Conservation (phyloP, 2,329 filamentous ascomycete species). For the Cladophialophora exuberans region DNA sequence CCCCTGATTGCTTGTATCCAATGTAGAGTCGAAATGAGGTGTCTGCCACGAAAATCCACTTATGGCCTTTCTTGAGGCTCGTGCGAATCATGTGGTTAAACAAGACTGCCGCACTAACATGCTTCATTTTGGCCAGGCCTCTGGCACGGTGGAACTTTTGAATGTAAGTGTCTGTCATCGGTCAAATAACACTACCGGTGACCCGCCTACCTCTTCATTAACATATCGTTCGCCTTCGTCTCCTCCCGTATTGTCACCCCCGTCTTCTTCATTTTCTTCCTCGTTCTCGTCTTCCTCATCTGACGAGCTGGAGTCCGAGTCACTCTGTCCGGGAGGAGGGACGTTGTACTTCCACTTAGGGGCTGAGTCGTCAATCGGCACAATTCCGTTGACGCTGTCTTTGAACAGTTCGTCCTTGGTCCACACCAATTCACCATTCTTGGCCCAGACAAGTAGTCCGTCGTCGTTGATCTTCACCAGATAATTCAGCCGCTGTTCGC, state of each 20-base stretch:
- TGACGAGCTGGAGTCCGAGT: slow-evolving; percentile 30
- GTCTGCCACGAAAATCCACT: slow-evolving; percentile 87
- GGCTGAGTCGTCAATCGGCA: slow-evolving; percentile 63
- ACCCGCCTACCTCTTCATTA: slow-evolving; percentile 52
- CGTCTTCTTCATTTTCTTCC: slow-evolving; percentile 29
- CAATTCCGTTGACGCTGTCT: slow-evolving; percentile 69
- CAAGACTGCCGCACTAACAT: slow-evolving; percentile 72
- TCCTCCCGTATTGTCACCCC: slow-evolving; percentile 17
- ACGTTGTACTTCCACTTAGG: slow-evolving; percentile 54
- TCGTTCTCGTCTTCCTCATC: slow-evolving; percentile 32
- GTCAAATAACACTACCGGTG: background rate
- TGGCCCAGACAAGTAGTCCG: slow-evolving; percentile 83
- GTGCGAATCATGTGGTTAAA: slow-evolving; percentile 74
- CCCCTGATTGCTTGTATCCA: slow-evolving; percentile 84
- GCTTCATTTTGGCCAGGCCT: slow-evolving; percentile 63
- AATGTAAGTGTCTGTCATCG: background rate
- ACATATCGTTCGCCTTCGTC: slow-evolving; percentile 67
- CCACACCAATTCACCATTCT: slow-evolving; percentile 76
- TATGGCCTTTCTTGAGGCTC: slow-evolving; percentile 80
- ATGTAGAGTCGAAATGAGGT: slow-evolving; percentile 80
- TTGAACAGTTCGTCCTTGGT: slow-evolving; percentile 66
- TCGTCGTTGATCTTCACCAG: slow-evolving; percentile 74
- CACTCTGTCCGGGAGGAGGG: slow-evolving; percentile 24
- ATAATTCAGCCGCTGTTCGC: slow-evolving; percentile 81
- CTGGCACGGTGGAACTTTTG: slow-evolving; percentile 59